Evolutionary conservation across 1,139 yeast species (phyloP), one percentile per base, ranked within the genome.

Genomic region (Spencermartinsiella ligniputridi): DNA sequence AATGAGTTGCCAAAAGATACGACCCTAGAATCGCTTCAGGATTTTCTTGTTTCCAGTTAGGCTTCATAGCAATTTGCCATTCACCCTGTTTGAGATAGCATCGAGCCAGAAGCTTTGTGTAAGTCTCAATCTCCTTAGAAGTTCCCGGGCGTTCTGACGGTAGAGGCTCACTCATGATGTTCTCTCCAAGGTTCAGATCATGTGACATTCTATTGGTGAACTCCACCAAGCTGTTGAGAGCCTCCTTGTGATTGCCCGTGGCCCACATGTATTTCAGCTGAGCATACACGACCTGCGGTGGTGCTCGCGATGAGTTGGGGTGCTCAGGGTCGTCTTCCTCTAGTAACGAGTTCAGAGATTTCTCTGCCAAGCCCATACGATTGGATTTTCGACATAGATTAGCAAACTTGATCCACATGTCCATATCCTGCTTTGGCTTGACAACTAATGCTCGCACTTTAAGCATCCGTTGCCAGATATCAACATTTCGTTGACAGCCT

Each of bases 221-320:
- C 48, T 87, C 96, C 19, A 86, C 82, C 58, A 94, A 70, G 56
- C 88, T 95, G 35, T 83, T 76, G 46, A 92, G 71, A 0, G 98
- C 97, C 53, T 89, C 96, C 45, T 79, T 77, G 53, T 84, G 86
- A 51, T 84, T 88, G 0, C 96, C 97, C 40, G 89, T 82, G 1
- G 96, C 94, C 97, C 98, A 92, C 86, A 90, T 83, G 57, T 88
- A 89, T 63, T 94, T 94, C 66, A 94, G 70, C 62, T 90, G 97
- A 0, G 98, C 97, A 66, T 94, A 94, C 1, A 92, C 96, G 20
- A 94, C 97, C 52, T 88, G 95, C 1, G 97, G 97, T 12, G 95
- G 92, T 0, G 95, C 95, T 47, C 88, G 72, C 0, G 89, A 82
- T 3, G 87, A 82, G 50, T 79, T 78, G 12, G 78, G 74, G 48